Evolutionary conservation across 345 rosid genomes (phyloP), one percentile per base, ranked within the genome.

Genomic region (Euphorbia pulcherrima): DNA sequence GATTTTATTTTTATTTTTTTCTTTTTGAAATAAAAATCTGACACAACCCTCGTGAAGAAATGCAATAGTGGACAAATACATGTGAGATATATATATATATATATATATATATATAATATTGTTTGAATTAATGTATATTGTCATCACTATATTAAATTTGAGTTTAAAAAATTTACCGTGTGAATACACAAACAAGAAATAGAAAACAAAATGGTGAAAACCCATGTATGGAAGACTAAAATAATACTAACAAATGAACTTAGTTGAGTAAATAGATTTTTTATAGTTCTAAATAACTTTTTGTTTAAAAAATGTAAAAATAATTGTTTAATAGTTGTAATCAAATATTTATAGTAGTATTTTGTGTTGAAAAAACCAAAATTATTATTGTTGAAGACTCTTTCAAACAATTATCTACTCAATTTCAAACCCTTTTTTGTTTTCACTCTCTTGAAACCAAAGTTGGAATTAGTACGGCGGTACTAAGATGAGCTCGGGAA

Each of bases 1-100:
- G 62, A 62, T 57, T 67, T 57, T 52, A 26, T 59, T 69, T 50
- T 53, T n/a, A n/a, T 40, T 60, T 35, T 6, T 57, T 57, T 70
- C 53, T 40, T 76, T 77, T 77, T 64, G 59, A 80, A 74, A 75
- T 63, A 60, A 41, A 67, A 48, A 75, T 80, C 98, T 92, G 97
- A 90, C 97, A 88, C 82, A 75, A 69, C 83, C 83, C 92, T 89
- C 95, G 92, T 92, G 95, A 90, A 79, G 81, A 82, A 80, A 80
- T 81, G 85, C 81, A 77, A 79, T 85, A 85, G 83, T 83, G 66
- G 90, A 87, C 96, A 90, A 92, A 83, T 86, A 68, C 79, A 82
- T 75, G 95, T 83, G 88, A 80, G 86, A 69, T 64, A 64, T 65
- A 56, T 18, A 52, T 13, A 52, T 12, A 52, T 52, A 20, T 11